Percentiles rank a stretch among this genome's conserved stretches.
phyloP scores from a whole-genome alignment of 805 yeast species.

The Nakazawaea populi region DNA sequence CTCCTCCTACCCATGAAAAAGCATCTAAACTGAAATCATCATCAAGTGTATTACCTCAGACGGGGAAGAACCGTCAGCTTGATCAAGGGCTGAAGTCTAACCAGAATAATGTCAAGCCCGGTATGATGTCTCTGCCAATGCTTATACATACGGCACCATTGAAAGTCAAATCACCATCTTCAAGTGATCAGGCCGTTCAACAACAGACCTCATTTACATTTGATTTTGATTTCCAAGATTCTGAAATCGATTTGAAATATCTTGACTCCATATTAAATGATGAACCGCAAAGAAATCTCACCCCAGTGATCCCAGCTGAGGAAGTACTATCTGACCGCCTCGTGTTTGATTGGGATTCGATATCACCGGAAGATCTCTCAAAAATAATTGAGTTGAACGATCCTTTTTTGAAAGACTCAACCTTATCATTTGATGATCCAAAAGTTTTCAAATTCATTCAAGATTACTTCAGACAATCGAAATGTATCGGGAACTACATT shows the following conservation, averaged over 20 bases:
- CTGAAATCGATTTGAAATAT: slow-evolving; percentile 6
- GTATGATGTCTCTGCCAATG: background rate
- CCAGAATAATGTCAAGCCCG: too few species aligned
- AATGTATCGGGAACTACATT: slow-evolving; percentile 8
- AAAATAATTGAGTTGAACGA: slow-evolving; percentile 9
- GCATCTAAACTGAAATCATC: background rate
- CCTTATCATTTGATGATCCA: slow-evolving; percentile 8
- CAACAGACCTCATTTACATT: background rate
- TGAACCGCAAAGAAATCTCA: background rate
- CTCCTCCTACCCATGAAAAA: background rate
- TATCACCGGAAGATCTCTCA: slow-evolving; percentile 8
- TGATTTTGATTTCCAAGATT: background rate
- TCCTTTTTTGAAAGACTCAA: slow-evolving; percentile 4
- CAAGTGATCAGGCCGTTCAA: background rate
- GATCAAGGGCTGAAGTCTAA: too few species aligned
- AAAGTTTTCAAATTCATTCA: slow-evolving; percentile 3
- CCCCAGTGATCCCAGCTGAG: slow-evolving; percentile 7
- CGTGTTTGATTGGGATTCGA: slow-evolving; percentile 5
- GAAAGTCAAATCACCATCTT: background rate
- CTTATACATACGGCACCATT: background rate
- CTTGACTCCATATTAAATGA: slow-evolving; percentile 3
- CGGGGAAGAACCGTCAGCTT: too few species aligned
- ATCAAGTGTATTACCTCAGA: background rate
- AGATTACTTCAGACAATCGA: slow-evolving; percentile 7
- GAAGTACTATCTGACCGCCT: background rate